phyloP scores from a whole-genome alignment of 768 basidiomycete species.

The Paxillus ammoniavirescens region DNA sequence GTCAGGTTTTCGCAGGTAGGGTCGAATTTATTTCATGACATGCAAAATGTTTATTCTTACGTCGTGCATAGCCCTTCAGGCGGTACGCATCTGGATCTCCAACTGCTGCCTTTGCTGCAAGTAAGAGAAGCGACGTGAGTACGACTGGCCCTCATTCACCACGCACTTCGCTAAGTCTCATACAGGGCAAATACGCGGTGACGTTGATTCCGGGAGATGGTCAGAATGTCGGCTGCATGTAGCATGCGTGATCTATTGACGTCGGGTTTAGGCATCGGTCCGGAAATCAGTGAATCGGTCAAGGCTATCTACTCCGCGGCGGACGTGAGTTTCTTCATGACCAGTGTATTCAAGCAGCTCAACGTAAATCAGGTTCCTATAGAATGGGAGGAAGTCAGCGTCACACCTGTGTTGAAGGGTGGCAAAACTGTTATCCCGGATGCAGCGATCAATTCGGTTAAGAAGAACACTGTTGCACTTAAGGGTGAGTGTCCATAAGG shows the following conservation, averaged over 20 bases:
- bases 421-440: constrained; percentile 99
- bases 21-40: background rate
- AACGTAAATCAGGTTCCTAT: constrained; percentile 79
- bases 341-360: constrained; percentile 6
- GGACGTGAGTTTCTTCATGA: constrained; percentile 46
- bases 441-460: constrained; percentile 83
- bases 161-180: constrained; percentile 3
- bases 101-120: constrained; percentile 86
- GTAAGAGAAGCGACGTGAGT: constrained; percentile 85
- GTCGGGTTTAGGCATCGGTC: constrained; percentile 79
- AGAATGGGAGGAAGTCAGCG: constrained; percentile 98
- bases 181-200: constrained; percentile 92
- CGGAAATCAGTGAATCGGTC: constrained; percentile 96
- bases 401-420: constrained; percentile 88
- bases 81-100: constrained; percentile 70
- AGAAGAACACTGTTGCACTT: constrained; percentile 95
- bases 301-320: constrained; percentile 92
- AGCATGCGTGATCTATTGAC: constrained; percentile 12
- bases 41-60: constrained; percentile 6
- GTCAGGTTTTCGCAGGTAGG: constrained; percentile 49
- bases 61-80: constrained; percentile 46
- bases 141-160: background rate
- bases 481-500: constrained; percentile 61
- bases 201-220: constrained; percentile 97
- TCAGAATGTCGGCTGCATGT: constrained; percentile 31